Conservation (phyloP, 352 stramenopile species). For the Phytopythium vexans region DNA sequence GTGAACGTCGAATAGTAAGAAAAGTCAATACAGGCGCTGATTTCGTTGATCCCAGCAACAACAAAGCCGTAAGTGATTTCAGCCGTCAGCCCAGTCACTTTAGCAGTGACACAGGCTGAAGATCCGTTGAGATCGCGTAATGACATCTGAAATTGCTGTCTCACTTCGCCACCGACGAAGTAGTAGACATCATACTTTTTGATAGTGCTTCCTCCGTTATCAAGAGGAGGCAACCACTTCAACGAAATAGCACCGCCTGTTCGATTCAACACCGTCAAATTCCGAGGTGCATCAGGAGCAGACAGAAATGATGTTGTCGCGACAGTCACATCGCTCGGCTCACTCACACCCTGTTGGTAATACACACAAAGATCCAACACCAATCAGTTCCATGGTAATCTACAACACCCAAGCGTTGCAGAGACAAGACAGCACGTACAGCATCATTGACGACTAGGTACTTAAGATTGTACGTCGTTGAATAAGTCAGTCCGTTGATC, state of each 20-base stretch:
- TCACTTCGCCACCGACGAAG: constrained; percentile 30
- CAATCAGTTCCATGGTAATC: too few relatives aligned
- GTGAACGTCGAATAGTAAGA: constrained; percentile 20
- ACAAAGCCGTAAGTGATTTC: constrained; percentile 57
- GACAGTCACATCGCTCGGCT: constrained; percentile 32
- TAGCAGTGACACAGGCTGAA: constrained; percentile 20
- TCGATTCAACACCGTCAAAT: constrained; percentile 18
- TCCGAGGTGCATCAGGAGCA: constrained; percentile 31
- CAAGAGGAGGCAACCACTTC: constrained; percentile 38
- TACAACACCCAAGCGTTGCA: not conserved
- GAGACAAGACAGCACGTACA: constrained; percentile 16
- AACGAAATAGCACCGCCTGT: constrained; percentile 38
- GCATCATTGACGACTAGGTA: constrained; percentile 35
- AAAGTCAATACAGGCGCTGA: constrained; percentile 36
- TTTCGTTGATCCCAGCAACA: constrained; percentile 49
- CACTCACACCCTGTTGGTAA: constrained; percentile 34
- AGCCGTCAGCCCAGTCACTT: constrained; percentile 35
- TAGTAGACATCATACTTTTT: constrained; percentile 44
- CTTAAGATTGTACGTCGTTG: constrained; percentile 43
- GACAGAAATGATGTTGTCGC: constrained; percentile 38
- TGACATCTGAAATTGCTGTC: constrained; percentile 30
- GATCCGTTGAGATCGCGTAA: constrained; percentile 18
- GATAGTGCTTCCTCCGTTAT: constrained; percentile 53
- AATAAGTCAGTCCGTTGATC: constrained; percentile 27
- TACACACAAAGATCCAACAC: constrained; percentile 1